Percentiles rank a stretch among this genome's conserved stretches.
phyloP scores from a whole-genome alignment of 176 grass and related monocot species.

The Oryza brachyantha region DNA sequence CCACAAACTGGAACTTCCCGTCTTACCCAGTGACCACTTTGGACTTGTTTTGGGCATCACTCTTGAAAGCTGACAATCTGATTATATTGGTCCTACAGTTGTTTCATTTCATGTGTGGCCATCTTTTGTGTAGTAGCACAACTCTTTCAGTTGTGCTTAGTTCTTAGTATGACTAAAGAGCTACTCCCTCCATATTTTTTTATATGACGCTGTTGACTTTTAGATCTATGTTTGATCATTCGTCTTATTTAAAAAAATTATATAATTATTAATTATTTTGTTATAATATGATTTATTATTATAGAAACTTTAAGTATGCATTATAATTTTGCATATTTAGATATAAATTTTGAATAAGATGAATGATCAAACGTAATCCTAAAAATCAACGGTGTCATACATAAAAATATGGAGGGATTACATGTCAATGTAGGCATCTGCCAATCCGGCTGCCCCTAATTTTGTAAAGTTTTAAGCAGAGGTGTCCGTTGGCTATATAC shows the following conservation, averaged over 20 bases:
- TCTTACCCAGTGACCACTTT: conserved; percentile 85
- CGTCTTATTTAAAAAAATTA: no score
- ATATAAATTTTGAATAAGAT: no score
- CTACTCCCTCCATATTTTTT: no score
- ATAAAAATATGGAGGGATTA: no score
- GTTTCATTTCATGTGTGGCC: not conserved
- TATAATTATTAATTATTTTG: no score
- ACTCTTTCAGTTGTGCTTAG: not conserved
- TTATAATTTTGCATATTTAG: no score
- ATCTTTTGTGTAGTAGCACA: not conserved
- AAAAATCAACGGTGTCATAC: no score
- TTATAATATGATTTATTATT: no score
- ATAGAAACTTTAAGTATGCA: no score
- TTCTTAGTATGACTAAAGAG: not conserved
- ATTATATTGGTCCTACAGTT: not conserved
- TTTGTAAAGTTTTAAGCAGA: not conserved
- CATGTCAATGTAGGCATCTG: not conserved
- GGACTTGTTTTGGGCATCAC: conserved; percentile 62
- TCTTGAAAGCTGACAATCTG: not conserved
- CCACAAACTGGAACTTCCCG: conserved; percentile 48
- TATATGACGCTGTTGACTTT: no score
- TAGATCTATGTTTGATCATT: no score
- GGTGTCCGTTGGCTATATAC: not conserved
- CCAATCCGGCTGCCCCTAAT: not conserved
- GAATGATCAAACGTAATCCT: no score